Evolutionary conservation across 306 rosid species (phyloP), one percentile per base, ranked within the genome.

Genomic region (Sophora flavescens): DNA sequence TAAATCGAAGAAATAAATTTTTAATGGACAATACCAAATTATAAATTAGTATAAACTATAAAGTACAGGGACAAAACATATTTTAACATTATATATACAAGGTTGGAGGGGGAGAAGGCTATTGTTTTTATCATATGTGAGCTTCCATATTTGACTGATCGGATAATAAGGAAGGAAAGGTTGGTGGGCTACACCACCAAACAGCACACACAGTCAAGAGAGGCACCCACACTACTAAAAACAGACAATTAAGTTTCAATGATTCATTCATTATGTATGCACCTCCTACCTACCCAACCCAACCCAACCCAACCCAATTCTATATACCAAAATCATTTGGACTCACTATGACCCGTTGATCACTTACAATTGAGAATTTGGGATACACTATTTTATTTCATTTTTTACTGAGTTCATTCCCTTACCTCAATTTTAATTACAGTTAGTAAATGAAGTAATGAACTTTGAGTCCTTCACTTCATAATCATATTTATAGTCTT

Each of bases 121-220:
- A 13, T 5, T 22, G 7, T 16, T 33, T 7, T 8, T 59, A 26
- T 8, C 6, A 1, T 3, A 30, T 16, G 2, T 5, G 8, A 54
- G 82, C 80, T 53, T 71, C 81, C 78, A 66, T 16, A 47, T 50
- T 63, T 80, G 86, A 68, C 80, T 66, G 68, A 69, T 64, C 72
- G 9, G 22, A 22, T 22, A 22, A 70, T 18, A 14, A 3, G 14
- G 48, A n/a, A 58, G 88, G 88, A 84, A 68, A 73, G 89, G 83
- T 84, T 83, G 94, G 86, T 86, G 73, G 88, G 65, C 86, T 4
- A 62, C 74, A 35, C 62, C 80, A 81, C 77, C 81, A 63, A 63
- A 51, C 79, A 63, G 63, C n/a, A n/a, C n/a, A 35, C 82, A 17
- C 85, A 3, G 89, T 84, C 86, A 80, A 80, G 69, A 18, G 78